Conservation (phyloP, 176 grass and related monocot genomes). For the Triticum aestivum region DNA sequence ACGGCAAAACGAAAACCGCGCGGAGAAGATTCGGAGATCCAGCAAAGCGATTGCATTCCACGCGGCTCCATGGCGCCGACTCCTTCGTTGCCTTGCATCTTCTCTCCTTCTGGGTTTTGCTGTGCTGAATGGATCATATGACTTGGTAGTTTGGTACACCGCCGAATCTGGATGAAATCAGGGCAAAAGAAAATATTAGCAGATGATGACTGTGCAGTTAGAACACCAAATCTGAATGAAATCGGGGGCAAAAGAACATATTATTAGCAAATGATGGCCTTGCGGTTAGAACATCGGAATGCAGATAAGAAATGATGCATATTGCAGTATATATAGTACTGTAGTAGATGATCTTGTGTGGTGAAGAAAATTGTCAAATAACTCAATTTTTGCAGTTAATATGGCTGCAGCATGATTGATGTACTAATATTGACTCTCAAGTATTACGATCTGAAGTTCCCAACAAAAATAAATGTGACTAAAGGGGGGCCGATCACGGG, state of each 20-base stretch:
- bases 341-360: not conserved
- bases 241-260: not conserved
- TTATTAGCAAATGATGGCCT: not conserved
- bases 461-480: not conserved
- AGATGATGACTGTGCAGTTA: not conserved
- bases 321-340: not conserved
- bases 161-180: not conserved
- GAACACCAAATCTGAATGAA: not conserved
- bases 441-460: not conserved
- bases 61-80: not conserved
- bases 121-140: not conserved
- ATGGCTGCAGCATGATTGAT: not conserved
- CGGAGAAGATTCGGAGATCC: not conserved
- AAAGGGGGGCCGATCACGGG: not conserved
- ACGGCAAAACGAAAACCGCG: not conserved
- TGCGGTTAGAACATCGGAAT: not conserved
- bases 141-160: not conserved
- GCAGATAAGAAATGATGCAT: not conserved
- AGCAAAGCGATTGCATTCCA: not conserved
- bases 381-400: not conserved
- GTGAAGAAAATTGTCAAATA: not conserved
- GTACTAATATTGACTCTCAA: not conserved
- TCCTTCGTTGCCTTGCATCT: not conserved
- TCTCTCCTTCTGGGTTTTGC: not conserved
- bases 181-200: conserved; percentile 13